Conservation (phyloP, 2,329 filamentous ascomycete genomes). For the Tympanopsis confertula region DNA sequence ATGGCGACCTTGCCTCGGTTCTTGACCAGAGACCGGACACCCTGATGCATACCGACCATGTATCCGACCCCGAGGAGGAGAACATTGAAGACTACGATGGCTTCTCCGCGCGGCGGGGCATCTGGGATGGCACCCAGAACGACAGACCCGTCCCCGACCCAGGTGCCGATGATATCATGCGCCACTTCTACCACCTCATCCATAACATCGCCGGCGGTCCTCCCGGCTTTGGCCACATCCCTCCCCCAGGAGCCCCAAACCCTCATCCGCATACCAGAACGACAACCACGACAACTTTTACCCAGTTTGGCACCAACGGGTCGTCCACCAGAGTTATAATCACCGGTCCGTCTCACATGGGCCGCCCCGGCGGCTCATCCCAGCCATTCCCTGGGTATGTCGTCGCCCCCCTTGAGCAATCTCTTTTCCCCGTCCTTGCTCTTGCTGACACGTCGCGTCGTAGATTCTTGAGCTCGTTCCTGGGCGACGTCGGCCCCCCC, state of each 20-base stretch:
- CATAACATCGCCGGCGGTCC: slow-evolving; percentile 10
- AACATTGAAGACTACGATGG: slow-evolving; percentile 42
- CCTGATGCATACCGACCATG: slow-evolving; percentile 15
- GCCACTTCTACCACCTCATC: slow-evolving; percentile 24
- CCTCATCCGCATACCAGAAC: slow-evolving; percentile 6
- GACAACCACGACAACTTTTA: slow-evolving; percentile 17
- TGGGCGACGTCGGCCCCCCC: slow-evolving; percentile 27
- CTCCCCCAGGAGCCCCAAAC: slow-evolving; percentile 12
- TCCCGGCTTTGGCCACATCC: slow-evolving; percentile 9
- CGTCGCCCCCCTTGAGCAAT: slow-evolving; percentile 2
- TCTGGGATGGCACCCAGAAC: slow-evolving; percentile 10
- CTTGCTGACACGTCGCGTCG: slow-evolving; percentile 16
- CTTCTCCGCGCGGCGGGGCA: slow-evolving; percentile 24
- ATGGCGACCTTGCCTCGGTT: slow-evolving; percentile 7
- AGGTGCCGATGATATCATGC: slow-evolving; percentile 17
- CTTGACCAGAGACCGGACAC: slow-evolving; percentile 8
- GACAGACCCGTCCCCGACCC: slow-evolving; percentile 3
- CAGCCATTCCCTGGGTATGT: slow-evolving; percentile 7
- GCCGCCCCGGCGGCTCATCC: slow-evolving; percentile 8
- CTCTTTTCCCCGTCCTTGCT: background rate
- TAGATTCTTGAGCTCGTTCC: slow-evolving; percentile 34
- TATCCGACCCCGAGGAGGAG: slow-evolving; percentile 46
- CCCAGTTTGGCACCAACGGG: slow-evolving; percentile 21
- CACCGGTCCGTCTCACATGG: slow-evolving; percentile 18
- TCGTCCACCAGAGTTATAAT: slow-evolving; percentile 36